Evolutionary conservation across 2,329 filamentous ascomycete genomes (phyloP).

Genomic region (Paecilomyces sp.): DNA sequence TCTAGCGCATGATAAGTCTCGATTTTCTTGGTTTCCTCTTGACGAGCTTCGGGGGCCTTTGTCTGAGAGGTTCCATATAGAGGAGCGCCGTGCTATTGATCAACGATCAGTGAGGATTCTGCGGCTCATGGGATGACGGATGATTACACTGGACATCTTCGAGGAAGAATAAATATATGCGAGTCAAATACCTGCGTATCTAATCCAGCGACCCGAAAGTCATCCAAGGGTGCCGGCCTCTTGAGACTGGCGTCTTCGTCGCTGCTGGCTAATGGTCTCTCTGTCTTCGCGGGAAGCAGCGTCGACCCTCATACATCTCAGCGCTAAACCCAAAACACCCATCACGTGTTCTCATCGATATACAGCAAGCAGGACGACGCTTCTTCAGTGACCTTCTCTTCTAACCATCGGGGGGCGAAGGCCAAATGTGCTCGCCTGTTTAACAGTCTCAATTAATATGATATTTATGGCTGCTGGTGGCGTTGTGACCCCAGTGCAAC

Average conservation of each 20-base stretch:
- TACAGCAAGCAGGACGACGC: background rate
- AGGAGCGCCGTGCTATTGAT: conserved; percentile 70
- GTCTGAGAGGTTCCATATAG: conserved; percentile 54
- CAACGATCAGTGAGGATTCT: conserved; percentile 13
- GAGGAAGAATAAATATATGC: background rate
- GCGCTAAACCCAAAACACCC: background rate
- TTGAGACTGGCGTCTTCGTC: background rate
- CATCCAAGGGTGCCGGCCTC: background rate
- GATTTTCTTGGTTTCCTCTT: conserved; percentile 69
- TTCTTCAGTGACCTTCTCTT: background rate
- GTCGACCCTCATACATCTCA: background rate
- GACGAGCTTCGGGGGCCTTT: conserved; percentile 62
- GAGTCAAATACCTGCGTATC: background rate
- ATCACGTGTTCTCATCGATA: background rate
- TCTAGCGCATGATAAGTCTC: conserved; percentile 67
- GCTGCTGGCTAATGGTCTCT: background rate
- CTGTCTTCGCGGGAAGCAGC: background rate
- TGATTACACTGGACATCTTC: conserved; percentile 11
- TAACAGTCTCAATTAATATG: background rate
- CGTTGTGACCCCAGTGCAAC: background rate
- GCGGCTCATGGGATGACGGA: background rate
- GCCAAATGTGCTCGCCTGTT: background rate
- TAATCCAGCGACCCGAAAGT: background rate
- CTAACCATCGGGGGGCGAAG: background rate
- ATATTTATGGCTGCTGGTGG: background rate